Evolutionary conservation across 305 asterid species (phyloP), one percentile per base, ranked within the genome.

Genomic region (Rubia balearica): DNA sequence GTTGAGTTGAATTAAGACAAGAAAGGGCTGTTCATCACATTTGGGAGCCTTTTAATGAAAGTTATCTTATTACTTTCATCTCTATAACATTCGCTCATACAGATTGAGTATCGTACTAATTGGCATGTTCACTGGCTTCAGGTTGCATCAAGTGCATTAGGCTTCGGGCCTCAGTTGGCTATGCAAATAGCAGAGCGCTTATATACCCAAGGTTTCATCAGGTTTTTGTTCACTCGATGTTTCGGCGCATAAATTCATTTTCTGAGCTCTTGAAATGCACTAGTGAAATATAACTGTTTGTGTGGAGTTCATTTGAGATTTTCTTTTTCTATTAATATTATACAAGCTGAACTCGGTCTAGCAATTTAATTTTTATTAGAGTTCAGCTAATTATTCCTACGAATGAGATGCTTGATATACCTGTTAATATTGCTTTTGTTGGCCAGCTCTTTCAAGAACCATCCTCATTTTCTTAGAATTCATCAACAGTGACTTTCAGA

Each of bases 161-260:
- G 97, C 46, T 87, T 86, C 69, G 95, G 97, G 65, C 96, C 97
- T 48, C 96, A 88, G 88, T 77, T 85, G 73, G 88, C 97, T 67
- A 91, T 89, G 97, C 97, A 91, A 74, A 79, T 91, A 84, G 97
- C 97, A 66, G 97, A 91, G 86, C 97, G 96, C 69, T 82, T 91
- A 71, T 91, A 91, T 64, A 91, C 95, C 74, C 97, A 88, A 83
- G 97, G 97, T 83, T 91, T 80, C 78, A 85, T 89, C 90, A 91
- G 97, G 96, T 91, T 75, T 78, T 71, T 64, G 51, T 27, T 60
- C 67, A 79, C 69, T 55, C 62, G 67, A 17, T 38, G 51, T 51
- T 13, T 36, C 4, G 24, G 55, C 33, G 17, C n/a, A 36, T 48
- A 30, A 13, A 2, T 30, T 30, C 21, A 49, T 67, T 27, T 8